phyloP scores from a whole-genome alignment of 495 filamentous ascomycete species.

The Penicillium canariense region DNA sequence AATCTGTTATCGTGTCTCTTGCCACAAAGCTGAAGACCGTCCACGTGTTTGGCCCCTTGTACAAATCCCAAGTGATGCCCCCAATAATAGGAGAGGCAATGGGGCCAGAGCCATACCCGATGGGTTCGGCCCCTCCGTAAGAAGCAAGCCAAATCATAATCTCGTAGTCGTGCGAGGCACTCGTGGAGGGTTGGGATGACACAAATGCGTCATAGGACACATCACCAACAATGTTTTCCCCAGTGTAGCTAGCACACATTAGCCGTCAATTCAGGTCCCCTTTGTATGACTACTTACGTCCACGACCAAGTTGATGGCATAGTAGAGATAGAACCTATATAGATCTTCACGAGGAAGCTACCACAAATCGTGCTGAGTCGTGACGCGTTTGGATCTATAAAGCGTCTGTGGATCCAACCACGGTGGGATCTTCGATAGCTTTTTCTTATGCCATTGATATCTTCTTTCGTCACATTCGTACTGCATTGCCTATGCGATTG shows the following conservation, averaged over 20 bases:
- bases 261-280: neutral
- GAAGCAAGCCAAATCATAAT: conserved; percentile 60
- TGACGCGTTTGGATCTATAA: conserved; percentile 35
- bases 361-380: conserved; percentile 39
- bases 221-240: neutral
- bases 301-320: conserved; percentile 34
- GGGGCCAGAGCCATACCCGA: conserved; percentile 13
- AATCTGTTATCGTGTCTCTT: neutral
- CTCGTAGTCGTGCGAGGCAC: conserved; percentile 48
- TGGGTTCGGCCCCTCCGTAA: conserved; percentile 50
- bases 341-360: conserved; percentile 33
- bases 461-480: neutral
- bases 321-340: conserved; percentile 27
- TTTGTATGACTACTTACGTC: neutral
- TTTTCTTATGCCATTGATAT: conserved; percentile 40
- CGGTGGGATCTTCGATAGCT: conserved; percentile 45
- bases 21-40: conserved; percentile 10
- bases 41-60: neutral
- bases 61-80: conserved; percentile 1
- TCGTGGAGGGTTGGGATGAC: conserved; percentile 52
- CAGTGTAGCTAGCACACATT: neutral
- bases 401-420: conserved; percentile 32
- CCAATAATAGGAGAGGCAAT: neutral
- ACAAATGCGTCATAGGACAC: conserved; percentile 30
- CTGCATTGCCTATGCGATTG: conserved; percentile 1